Percentiles rank a stretch among this genome's conserved stretches.
Evolutionary conservation across 75 land plant genomes (phyloP).

Genomic region (Selaginella tamariscina): DNA sequence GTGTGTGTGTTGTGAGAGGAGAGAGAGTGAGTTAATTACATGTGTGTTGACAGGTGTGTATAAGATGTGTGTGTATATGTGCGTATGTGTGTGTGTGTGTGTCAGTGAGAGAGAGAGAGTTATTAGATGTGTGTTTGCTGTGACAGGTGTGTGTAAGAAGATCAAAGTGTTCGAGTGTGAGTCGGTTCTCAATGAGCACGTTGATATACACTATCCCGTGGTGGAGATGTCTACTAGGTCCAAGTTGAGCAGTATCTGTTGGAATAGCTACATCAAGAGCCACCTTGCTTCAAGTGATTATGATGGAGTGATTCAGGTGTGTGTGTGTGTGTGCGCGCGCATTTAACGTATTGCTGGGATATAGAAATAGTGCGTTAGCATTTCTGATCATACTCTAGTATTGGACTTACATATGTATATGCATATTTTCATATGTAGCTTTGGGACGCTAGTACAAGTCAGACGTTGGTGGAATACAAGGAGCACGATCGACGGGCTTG

Average conservation of each 20-base stretch:
- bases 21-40: too few relatives aligned
- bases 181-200: constrained; percentile 50
- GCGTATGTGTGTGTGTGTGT: too few relatives aligned
- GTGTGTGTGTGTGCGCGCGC: constrained; percentile 14
- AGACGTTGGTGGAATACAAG: constrained; percentile 37
- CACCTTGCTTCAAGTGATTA: constrained; percentile 87
- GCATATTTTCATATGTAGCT: constrained; percentile 39
- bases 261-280: constrained; percentile 86
- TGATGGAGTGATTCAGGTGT: constrained; percentile 82
- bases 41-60: too few relatives aligned
- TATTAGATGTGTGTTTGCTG: too few relatives aligned
- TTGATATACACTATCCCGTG: constrained; percentile 83
- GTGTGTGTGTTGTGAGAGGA: too few relatives aligned
- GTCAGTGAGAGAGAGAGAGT: too few relatives aligned
- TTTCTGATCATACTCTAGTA: neutral
- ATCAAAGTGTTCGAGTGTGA: constrained; percentile 85
- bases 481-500: constrained; percentile 74
- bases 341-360: neutral
- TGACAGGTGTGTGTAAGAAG: constrained; percentile 90
- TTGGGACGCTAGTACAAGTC: constrained; percentile 67
- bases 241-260: constrained; percentile 75
- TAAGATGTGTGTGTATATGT: too few relatives aligned
- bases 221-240: constrained; percentile 75
- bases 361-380: neutral
- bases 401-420: neutral